These are phyloP conservation scores for Colletotrichum tanaceti DNA, from an alignment of 2,329 filamentous ascomycete genomes.

Conservation along the genomic window DNA sequence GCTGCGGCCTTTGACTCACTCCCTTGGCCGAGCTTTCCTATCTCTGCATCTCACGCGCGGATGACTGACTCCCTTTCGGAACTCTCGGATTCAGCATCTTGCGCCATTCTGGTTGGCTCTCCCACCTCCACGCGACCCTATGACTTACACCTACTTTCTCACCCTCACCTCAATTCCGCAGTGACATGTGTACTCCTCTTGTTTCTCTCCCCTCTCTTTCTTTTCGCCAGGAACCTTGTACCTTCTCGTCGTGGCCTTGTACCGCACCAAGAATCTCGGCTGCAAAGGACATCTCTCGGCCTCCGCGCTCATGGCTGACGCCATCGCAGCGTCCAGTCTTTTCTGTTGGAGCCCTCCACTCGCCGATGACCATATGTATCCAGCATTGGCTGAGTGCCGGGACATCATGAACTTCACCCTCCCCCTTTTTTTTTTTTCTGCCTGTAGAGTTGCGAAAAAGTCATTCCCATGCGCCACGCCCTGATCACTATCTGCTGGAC, in stretches of 20 bases:
- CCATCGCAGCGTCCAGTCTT: not conserved
- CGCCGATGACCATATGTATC: slow-evolving; percentile 23
- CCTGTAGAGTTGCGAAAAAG: not conserved
- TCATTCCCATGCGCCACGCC: too few species aligned
- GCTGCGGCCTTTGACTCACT: not conserved
- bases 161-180: too few species aligned
- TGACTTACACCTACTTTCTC: not conserved
- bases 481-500: not conserved
- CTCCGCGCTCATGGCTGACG: slow-evolving; percentile 7
- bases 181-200: too few species aligned
- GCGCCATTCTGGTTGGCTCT: not conserved
- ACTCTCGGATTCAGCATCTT: slow-evolving; percentile 24
- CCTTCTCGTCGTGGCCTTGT: slow-evolving; percentile 1
- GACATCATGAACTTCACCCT: not conserved
- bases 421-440: not conserved
- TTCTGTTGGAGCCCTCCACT: slow-evolving; percentile 5
- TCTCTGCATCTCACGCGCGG: slow-evolving; percentile 1
- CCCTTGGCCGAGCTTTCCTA: not conserved
- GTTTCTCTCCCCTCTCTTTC: too few species aligned
- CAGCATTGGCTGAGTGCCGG: slow-evolving; percentile 6
- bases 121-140: slow-evolving; percentile 23
- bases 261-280: slow-evolving; percentile 25
- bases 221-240: too few species aligned
- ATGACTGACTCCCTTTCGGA: slow-evolving; percentile 24
- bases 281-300: slow-evolving; percentile 30